These are phyloP conservation scores for Ophiocordyceps camponoti-leonardi DNA, from an alignment of 2,329 filamentous ascomycete genomes.

Conservation along the genomic window DNA sequence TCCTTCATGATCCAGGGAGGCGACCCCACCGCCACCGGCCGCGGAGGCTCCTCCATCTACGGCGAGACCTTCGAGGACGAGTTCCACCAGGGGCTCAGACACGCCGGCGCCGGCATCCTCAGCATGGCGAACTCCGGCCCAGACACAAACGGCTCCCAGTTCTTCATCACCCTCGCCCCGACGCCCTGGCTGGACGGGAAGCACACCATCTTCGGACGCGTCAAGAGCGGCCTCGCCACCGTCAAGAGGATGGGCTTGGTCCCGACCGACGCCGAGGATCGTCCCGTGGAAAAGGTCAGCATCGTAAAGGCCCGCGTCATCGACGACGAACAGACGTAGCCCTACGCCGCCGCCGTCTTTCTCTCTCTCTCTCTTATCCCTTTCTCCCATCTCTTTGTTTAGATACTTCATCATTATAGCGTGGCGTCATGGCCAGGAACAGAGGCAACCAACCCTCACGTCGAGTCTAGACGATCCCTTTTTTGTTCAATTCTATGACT, in stretches of 20 bases:
- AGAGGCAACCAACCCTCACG: background rate
- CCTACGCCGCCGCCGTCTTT: no score
- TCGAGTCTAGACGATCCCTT: background rate
- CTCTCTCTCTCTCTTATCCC: background rate
- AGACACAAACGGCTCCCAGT: constrained; percentile 88
- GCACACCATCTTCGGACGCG: constrained; percentile 89
- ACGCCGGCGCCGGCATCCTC: constrained; percentile 84
- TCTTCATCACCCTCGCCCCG: constrained; percentile 87
- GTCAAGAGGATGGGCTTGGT: constrained; percentile 79
- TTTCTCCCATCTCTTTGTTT: no score
- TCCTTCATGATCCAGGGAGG: constrained; percentile 95
- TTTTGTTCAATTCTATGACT: background rate
- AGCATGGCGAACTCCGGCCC: constrained; percentile 94
- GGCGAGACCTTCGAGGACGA: constrained; percentile 92
- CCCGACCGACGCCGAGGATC: constrained; percentile 65
- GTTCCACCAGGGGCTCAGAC: constrained; percentile 60
- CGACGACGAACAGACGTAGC: constrained; percentile 28
- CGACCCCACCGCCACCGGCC: constrained; percentile 84
- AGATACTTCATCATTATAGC: no score
- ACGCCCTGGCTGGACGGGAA: constrained; percentile 95
- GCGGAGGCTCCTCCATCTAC: constrained; percentile 78
- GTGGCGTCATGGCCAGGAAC: background rate
- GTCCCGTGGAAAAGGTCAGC: constrained; percentile 66
- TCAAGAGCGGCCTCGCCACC: constrained; percentile 68
- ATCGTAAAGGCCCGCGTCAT: constrained; percentile 57